phyloP scores from a whole-genome alignment of 805 yeast genomes.

The Wickerhamomyces alni region DNA sequence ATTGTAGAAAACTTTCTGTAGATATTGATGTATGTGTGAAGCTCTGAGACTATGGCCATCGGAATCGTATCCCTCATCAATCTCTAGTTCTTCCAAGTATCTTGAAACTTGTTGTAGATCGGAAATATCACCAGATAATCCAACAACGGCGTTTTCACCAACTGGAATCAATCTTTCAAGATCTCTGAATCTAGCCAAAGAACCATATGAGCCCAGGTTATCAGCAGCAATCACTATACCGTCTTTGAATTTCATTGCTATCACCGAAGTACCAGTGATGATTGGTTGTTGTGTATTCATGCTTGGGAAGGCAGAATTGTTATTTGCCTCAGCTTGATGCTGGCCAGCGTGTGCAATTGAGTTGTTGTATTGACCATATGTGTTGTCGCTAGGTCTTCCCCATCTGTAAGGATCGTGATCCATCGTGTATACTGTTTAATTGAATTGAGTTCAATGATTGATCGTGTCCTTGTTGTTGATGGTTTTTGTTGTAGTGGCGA shows the following conservation, averaged over 20 bases:
- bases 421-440: slow-evolving; percentile 37
- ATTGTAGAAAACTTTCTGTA: slow-evolving; percentile 75
- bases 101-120: slow-evolving; percentile 84
- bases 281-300: slow-evolving; percentile 91
- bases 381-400: slow-evolving; percentile 88
- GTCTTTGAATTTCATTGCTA: slow-evolving; percentile 82
- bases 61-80: slow-evolving; percentile 73
- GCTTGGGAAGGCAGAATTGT: slow-evolving; percentile 48
- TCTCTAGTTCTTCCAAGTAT: slow-evolving; percentile 69
- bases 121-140: slow-evolving; percentile 89
- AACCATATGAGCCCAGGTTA: slow-evolving; percentile 88
- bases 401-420: slow-evolving; percentile 91
- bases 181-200: slow-evolving; percentile 79
- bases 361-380: slow-evolving; percentile 77
- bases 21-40: slow-evolving; percentile 82
- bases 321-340: slow-evolving; percentile 2
- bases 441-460: neutral
- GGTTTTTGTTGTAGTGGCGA: neutral
- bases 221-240: slow-evolving; percentile 97
- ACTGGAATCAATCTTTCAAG: slow-evolving; percentile 81
- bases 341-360: slow-evolving; percentile 59
- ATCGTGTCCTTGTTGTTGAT: neutral
- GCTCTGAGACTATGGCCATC: slow-evolving; percentile 68
- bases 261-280: slow-evolving; percentile 93
- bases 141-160: slow-evolving; percentile 84